Percentiles rank a stretch among this genome's conserved stretches.
Conservation (phyloP, 164 flowering plant genomes). For the Macadamia integrifolia region DNA sequence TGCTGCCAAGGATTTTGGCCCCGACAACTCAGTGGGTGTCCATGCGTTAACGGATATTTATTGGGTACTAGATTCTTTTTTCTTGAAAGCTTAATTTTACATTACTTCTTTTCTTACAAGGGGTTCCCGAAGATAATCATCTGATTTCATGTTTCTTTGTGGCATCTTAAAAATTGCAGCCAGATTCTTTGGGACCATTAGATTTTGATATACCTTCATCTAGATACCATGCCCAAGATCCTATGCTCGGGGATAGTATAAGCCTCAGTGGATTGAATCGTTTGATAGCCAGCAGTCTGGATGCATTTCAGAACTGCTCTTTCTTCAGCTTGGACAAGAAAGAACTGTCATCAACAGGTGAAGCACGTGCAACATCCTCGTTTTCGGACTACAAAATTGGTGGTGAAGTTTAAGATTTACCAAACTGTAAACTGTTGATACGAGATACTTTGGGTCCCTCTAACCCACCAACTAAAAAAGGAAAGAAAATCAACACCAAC, state of each 20-base stretch:
- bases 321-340: slow-evolving; percentile 72
- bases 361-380: slow-evolving; percentile 32
- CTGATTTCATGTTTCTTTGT: slow-evolving; percentile 13
- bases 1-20: slow-evolving; percentile 34
- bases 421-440: not conserved
- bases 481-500: too few species aligned
- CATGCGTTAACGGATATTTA: slow-evolving; percentile 59
- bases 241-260: slow-evolving; percentile 53
- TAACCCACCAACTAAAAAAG: too few species aligned
- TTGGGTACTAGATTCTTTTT: slow-evolving; percentile 54
- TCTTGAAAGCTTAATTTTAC: not conserved
- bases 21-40: not conserved
- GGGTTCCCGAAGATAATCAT: not conserved
- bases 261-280: slow-evolving; percentile 78
- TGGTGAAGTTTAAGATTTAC: slow-evolving; percentile 27
- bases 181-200: slow-evolving; percentile 92
- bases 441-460: not conserved
- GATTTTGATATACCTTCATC: slow-evolving; percentile 73
- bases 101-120: not conserved
- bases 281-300: slow-evolving; percentile 84
- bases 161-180: slow-evolving; percentile 39
- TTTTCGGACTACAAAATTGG: slow-evolving; percentile 43
- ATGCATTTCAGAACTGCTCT: slow-evolving; percentile 82
- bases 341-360: slow-evolving; percentile 39
- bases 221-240: slow-evolving; percentile 61